A percentile compares a stretch with the other conserved stretches of the same genome.
Evolutionary conservation across 495 filamentous ascomycete genomes (phyloP).

Genomic region (Aspergillus sclerotioniger): DNA sequence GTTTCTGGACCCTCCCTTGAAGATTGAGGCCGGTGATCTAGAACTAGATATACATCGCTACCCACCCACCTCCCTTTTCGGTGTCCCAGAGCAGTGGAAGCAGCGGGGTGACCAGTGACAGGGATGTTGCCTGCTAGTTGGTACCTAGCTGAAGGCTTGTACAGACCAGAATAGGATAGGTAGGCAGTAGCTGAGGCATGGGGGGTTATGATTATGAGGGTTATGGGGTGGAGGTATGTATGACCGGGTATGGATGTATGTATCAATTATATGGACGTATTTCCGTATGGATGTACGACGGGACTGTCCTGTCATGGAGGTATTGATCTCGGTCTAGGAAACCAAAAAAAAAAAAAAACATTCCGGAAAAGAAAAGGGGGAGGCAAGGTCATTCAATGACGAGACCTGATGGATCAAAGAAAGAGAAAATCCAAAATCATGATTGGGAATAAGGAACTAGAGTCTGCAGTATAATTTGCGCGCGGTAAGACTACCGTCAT

Average conservation of each 20-base stretch:
- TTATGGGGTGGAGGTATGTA: neutral
- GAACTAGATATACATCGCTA: constrained; percentile 27
- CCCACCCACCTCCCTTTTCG: constrained; percentile 14
- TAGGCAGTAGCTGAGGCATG: constrained; percentile 3
- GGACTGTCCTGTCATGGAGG: neutral
- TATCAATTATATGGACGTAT: neutral
- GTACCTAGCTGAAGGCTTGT: constrained; percentile 11
- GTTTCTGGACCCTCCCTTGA: constrained; percentile 12
- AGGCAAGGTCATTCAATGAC: neutral
- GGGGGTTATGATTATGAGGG: neutral
- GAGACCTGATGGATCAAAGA: neutral
- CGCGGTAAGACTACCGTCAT: too few relatives aligned
- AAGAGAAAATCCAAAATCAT: too few relatives aligned
- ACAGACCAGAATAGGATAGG: neutral
- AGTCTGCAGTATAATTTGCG: too few relatives aligned
- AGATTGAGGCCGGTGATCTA: constrained; percentile 21
- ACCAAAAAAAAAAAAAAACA: neutral
- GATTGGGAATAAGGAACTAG: too few relatives aligned
- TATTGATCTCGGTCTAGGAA: neutral
- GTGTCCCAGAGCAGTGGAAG: constrained; percentile 30
- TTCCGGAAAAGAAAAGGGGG: neutral
- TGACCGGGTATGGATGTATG: neutral
- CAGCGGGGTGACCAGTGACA: constrained; percentile 25
- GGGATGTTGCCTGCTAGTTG: constrained; percentile 18
- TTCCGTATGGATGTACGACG: neutral